Evolutionary conservation across 1,284 basidiomycete species (phyloP).

Genomic region (Ganoderma resinaceum): DNA sequence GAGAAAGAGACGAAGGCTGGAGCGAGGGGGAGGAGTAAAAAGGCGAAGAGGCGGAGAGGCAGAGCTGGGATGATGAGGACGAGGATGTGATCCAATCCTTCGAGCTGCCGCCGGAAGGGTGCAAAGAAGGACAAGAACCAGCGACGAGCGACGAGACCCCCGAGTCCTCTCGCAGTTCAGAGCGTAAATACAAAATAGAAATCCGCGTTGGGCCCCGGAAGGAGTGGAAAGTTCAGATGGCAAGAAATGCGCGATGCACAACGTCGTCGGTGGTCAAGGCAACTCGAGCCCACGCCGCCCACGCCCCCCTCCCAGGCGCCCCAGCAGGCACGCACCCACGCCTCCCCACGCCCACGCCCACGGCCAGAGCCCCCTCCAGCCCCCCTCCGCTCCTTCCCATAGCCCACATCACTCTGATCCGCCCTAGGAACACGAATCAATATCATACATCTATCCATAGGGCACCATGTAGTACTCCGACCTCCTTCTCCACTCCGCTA

Average conservation of each 20-base stretch:
- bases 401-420: constrained; percentile 24
- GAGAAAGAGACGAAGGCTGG: constrained; percentile 33
- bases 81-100: constrained; percentile 29
- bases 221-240: constrained; percentile 38
- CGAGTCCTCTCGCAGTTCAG: constrained; percentile 27
- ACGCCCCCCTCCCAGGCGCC: constrained; percentile 1
- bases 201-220: constrained; percentile 26
- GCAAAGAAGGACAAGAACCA: constrained; percentile 18
- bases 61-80: constrained; percentile 32
- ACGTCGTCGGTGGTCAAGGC: constrained; percentile 69
- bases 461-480: constrained; percentile 6
- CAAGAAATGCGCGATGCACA: constrained; percentile 35
- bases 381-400: constrained; percentile 12
- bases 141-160: constrained; percentile 20
- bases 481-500: constrained; percentile 10
- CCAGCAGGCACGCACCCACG: constrained; percentile 3
- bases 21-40: constrained; percentile 37
- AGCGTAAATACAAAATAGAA: constrained; percentile 33
- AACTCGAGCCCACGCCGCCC: constrained; percentile 46
- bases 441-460: constrained; percentile 11
- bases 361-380: constrained; percentile 2
- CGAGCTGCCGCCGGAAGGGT: constrained; percentile 24
- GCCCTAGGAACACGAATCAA: constrained; percentile 22
- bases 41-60: constrained; percentile 21
- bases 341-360: constrained; percentile 4